These are phyloP conservation scores for Turnera subulata DNA, from an alignment of 345 rosid genomes.

Conservation along the genomic window DNA sequence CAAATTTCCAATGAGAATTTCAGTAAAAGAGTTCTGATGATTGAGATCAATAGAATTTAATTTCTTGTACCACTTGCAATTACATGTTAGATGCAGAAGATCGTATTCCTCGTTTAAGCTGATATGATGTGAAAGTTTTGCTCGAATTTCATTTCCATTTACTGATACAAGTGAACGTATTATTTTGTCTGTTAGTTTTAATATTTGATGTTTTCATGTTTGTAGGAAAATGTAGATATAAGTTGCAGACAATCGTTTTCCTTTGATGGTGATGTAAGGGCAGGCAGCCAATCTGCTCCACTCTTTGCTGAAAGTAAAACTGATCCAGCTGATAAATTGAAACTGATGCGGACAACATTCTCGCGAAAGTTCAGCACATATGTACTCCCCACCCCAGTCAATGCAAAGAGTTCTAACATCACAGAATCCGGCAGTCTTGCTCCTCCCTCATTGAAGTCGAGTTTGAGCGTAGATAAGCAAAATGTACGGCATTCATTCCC, in stretches of 20 bases:
- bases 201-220: conserved; percentile 6
- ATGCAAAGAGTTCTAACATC: conserved; percentile 47
- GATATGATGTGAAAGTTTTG: neutral
- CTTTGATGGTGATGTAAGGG: conserved; percentile 28
- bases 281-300: conserved; percentile 28
- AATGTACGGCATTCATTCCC: conserved; percentile 25
- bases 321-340: conserved; percentile 9
- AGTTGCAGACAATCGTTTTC: conserved; percentile 38
- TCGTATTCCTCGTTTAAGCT: neutral
- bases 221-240: conserved; percentile 49
- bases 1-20: too few species aligned
- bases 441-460: conserved; percentile 14
- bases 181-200: conserved; percentile 14
- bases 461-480: conserved; percentile 8
- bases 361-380: conserved; percentile 18
- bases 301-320: conserved; percentile 19
- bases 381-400: conserved; percentile 26
- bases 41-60: neutral
- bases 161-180: neutral
- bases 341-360: conserved; percentile 13
- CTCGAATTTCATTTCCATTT: neutral
- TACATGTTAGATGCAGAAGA: neutral
- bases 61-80: neutral
- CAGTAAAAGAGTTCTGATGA: too few species aligned
- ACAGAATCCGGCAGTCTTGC: conserved; percentile 18